Evolutionary conservation across 306 rosid species (phyloP).

Genomic region (Urtica urens): DNA sequence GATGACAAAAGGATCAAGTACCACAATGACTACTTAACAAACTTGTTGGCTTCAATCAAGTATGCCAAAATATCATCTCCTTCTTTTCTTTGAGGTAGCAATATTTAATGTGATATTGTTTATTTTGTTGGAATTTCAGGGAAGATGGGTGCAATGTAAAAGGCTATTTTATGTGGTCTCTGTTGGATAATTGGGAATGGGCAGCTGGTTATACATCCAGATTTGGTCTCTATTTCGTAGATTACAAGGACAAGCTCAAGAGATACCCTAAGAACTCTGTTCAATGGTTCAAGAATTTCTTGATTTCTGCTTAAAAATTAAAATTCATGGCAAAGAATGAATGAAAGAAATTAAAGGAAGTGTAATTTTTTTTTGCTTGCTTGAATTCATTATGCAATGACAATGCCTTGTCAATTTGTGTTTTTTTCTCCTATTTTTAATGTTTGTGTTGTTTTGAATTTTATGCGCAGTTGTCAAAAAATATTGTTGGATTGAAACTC

Average conservation of each 20-base stretch:
- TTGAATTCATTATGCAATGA: too few species aligned
- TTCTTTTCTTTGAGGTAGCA: not conserved
- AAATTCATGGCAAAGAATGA: too few species aligned
- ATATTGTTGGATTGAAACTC: too few species aligned
- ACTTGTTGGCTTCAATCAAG: conserved; percentile 49
- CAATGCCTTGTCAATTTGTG: too few species aligned
- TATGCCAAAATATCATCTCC: conserved; percentile 9
- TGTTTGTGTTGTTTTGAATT: too few species aligned
- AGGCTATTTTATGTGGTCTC: conserved; percentile 81
- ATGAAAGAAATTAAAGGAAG: too few species aligned
- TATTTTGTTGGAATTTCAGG: conserved; percentile 21
- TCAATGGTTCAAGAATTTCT: conserved; percentile 65
- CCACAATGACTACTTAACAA: conserved; percentile 53
- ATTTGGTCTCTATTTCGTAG: conserved; percentile 67
- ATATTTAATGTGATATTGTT: not conserved
- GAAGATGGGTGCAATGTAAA: conserved; percentile 78
- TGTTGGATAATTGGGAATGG: conserved; percentile 84
- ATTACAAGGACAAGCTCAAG: conserved; percentile 58
- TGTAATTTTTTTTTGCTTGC: too few species aligned
- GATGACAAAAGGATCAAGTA: conserved; percentile 74
- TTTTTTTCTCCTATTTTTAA: too few species aligned
- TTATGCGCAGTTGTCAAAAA: too few species aligned
- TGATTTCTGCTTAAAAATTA: conserved; percentile 24
- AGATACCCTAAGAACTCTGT: conserved; percentile 77
- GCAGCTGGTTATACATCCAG: conserved; percentile 58